Evolutionary conservation across 768 basidiomycete species (phyloP).

Genomic region (Asterophora parasitica): DNA sequence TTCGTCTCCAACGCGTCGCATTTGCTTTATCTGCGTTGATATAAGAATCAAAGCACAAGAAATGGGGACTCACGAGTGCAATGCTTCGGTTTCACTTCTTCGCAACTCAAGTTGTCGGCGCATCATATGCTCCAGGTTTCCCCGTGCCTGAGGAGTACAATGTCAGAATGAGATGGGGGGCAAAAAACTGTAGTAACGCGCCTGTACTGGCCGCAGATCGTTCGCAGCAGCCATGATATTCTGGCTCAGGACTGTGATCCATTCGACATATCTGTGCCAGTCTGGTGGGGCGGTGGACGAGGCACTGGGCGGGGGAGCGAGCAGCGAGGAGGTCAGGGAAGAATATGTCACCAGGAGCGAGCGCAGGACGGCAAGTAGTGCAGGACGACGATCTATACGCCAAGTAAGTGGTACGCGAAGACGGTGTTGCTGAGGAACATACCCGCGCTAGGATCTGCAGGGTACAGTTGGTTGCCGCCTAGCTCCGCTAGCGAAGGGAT

Average conservation of each 20-base stretch:
- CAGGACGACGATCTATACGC: slow-evolving; percentile 67
- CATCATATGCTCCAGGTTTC: slow-evolving; percentile 81
- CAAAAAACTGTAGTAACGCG: slow-evolving; percentile 18
- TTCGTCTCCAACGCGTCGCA: slow-evolving; percentile 67
- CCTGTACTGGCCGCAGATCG: slow-evolving; percentile 86
- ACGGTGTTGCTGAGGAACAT: slow-evolving; percentile 16
- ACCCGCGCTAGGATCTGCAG: slow-evolving; percentile 67
- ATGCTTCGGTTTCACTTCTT: slow-evolving; percentile 59
- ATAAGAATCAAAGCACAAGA: not conserved
- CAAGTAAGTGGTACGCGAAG: not conserved
- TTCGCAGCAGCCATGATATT: slow-evolving; percentile 91
- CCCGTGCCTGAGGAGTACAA: slow-evolving; percentile 53
- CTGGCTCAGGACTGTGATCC: slow-evolving; percentile 76
- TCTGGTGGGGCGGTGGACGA: slow-evolving; percentile 48
- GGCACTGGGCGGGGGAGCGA: slow-evolving; percentile 57
- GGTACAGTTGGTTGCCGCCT: slow-evolving; percentile 80
- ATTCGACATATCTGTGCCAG: slow-evolving; percentile 73
- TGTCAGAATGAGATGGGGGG: slow-evolving; percentile 1
- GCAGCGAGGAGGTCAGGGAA: slow-evolving; percentile 60
- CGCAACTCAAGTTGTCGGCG: slow-evolving; percentile 70
- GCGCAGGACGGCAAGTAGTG: slow-evolving; percentile 63
- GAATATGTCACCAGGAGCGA: slow-evolving; percentile 82
- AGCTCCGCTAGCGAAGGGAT: slow-evolving; percentile 78
- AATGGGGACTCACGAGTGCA: slow-evolving; percentile 56
- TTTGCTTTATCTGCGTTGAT: slow-evolving; percentile 40